phyloP scores from a whole-genome alignment of 345 rosid species.

The Noccaea bulbosa region DNA sequence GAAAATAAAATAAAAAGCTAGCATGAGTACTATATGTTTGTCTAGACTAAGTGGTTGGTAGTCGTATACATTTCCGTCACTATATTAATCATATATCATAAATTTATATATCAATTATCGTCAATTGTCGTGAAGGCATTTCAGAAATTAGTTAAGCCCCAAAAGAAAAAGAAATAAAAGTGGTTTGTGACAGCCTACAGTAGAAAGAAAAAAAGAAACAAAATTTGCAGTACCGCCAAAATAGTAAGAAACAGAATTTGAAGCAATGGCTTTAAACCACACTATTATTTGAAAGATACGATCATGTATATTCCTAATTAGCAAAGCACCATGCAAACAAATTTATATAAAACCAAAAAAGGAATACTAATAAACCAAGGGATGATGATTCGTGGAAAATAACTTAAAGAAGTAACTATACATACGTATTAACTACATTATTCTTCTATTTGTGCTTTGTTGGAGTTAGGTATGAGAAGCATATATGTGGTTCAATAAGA shows the following conservation, averaged over 20 bases:
- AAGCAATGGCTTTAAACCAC: too few species aligned
- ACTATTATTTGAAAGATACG: neutral
- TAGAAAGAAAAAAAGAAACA: neutral
- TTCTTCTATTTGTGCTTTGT: neutral
- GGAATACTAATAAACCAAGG: too few species aligned
- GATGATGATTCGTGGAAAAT: too few species aligned
- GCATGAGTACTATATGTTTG: neutral
- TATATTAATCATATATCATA: neutral
- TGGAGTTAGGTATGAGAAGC: neutral
- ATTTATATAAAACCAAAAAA: too few species aligned
- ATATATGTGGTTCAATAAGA: neutral
- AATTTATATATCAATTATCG: neutral
- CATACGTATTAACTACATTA: neutral
- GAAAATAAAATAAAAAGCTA: neutral
- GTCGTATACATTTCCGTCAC: neutral
- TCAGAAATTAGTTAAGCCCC: neutral
- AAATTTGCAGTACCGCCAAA: constrained; percentile 26
- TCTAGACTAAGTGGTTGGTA: constrained; percentile 3
- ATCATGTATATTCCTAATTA: neutral
- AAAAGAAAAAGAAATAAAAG: neutral
- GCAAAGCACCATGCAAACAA: too few species aligned
- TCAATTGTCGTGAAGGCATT: too few species aligned
- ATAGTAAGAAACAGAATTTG: constrained; percentile 5
- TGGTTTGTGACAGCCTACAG: neutral
- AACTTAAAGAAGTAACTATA: too few species aligned